Percentiles rank a stretch among this genome's conserved stretches.
phyloP scores from a whole-genome alignment of 805 yeast genomes.

The Starmerella roubikii region DNA sequence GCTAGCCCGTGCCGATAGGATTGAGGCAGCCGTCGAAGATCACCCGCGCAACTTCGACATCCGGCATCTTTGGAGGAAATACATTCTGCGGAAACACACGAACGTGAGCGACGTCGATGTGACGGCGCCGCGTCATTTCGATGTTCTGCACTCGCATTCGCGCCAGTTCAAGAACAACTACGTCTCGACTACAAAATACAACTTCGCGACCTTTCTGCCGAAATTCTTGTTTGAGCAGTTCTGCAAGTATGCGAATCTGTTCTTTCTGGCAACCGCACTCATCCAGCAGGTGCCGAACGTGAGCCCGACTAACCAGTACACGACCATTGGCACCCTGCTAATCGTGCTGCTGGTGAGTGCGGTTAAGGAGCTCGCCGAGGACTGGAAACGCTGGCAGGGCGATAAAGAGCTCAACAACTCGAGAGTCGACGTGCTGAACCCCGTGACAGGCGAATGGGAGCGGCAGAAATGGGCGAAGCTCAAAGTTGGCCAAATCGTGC shows the following conservation, averaged over 20 bases:
- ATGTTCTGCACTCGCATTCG: constrained; percentile 46
- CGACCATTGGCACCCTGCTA: constrained; percentile 82
- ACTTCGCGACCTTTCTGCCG: constrained; percentile 82
- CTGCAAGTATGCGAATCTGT: constrained; percentile 90
- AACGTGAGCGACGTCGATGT: neutral
- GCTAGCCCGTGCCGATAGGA: neutral
- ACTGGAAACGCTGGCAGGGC: constrained; percentile 71
- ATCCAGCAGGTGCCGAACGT: constrained; percentile 97
- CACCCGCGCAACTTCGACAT: constrained; percentile 25
- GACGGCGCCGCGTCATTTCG: constrained; percentile 50
- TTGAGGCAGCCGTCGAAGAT: neutral
- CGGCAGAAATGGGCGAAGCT: constrained; percentile 72
- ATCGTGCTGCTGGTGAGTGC: constrained; percentile 86
- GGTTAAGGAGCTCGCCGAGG: constrained; percentile 80
- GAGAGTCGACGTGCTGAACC: constrained; percentile 43
- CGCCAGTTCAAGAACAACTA: constrained; percentile 53
- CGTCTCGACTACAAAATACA: constrained; percentile 90
- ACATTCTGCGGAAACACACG: constrained; percentile 20
- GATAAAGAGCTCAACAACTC: constrained; percentile 84
- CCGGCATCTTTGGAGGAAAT: constrained; percentile 22
- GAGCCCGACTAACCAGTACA: constrained; percentile 88
- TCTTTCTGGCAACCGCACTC: constrained; percentile 78
- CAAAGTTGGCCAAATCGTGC: constrained; percentile 80
- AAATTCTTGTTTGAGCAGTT: constrained; percentile 93
- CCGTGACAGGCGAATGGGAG: constrained; percentile 47